Evolutionary conservation across 1,284 basidiomycete species (phyloP).

Genomic region (Cutaneotrichosporon spelunceum): DNA sequence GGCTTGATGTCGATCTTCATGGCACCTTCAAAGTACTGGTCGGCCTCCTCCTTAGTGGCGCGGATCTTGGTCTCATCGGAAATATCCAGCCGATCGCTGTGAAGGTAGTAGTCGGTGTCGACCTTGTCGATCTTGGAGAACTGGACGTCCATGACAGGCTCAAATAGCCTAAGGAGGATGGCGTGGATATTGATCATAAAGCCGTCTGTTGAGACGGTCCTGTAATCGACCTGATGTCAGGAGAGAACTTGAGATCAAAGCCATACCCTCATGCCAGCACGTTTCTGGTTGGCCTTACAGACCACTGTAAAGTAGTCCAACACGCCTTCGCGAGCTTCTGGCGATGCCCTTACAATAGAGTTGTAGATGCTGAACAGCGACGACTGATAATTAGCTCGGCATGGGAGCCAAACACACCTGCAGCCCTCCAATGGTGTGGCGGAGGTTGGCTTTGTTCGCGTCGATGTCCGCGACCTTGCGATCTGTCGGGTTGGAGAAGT

Average conservation of each 20-base stretch:
- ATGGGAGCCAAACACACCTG: conserved; percentile 58
- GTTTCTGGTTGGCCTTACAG: conserved; percentile 72
- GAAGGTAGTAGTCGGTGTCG: conserved; percentile 75
- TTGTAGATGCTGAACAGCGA: conserved; percentile 84
- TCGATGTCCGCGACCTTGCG: conserved; percentile 71
- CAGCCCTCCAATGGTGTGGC: conserved; percentile 72
- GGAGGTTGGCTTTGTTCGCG: conserved; percentile 74
- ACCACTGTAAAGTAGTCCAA: conserved; percentile 77
- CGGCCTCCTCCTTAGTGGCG: conserved; percentile 75
- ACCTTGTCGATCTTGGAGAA: conserved; percentile 94
- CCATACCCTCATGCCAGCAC: conserved; percentile 79
- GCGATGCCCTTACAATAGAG: conserved; percentile 74
- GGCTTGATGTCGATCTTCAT: conserved; percentile 37
- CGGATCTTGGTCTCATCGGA: conserved; percentile 87
- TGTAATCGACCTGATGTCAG: conserved; percentile 65
- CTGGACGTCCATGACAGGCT: conserved; percentile 91
- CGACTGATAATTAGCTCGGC: conserved; percentile 14
- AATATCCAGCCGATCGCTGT: conserved; percentile 67
- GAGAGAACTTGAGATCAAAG: not conserved
- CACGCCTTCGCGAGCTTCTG: conserved; percentile 75
- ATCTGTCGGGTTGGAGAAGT: conserved; percentile 80
- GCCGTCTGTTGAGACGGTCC: conserved; percentile 82
- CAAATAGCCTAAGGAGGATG: conserved; percentile 80
- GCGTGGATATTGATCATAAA: conserved; percentile 90
- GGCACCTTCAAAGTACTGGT: conserved; percentile 64